Conservation (phyloP, 805 yeast species). For the Geotrichum ghanense region DNA sequence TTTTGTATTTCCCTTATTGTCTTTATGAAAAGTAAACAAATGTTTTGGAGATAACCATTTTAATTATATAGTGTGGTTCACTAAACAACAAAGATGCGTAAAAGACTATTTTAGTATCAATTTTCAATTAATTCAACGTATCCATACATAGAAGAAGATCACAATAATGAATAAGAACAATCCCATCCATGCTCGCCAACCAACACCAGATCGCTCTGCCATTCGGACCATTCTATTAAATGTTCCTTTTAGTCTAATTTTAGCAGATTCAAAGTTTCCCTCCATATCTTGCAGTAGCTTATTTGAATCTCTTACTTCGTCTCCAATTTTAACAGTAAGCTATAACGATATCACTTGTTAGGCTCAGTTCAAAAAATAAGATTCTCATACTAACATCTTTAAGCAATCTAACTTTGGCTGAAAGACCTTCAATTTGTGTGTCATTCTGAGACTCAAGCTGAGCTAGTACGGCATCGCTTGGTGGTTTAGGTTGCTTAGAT, state of each 20-base stretch:
- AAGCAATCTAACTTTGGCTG: conserved; percentile 40
- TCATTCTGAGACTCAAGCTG: conserved; percentile 59
- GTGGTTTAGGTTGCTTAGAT: conserved; percentile 21
- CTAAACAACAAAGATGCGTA: conserved; percentile 38
- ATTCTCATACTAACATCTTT: conserved; percentile 30
- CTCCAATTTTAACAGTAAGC: conserved; percentile 49
- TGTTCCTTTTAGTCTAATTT: conserved; percentile 39
- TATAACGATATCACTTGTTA: conserved; percentile 7
- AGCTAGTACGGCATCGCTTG: conserved; percentile 40
- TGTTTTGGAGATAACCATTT: not conserved
- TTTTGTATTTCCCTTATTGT: too few relatives aligned
- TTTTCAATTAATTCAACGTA: conserved; percentile 8
- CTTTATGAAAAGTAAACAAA: not conserved
- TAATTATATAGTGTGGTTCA: conserved; percentile 9
- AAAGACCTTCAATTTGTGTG: conserved; percentile 43
- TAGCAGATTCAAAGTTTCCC: conserved; percentile 36
- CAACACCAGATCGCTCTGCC: conserved; percentile 54
- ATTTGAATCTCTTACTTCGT: conserved; percentile 46
- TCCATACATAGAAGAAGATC: conserved; percentile 29
- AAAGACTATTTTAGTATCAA: not conserved
- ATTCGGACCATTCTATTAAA: conserved; percentile 47
- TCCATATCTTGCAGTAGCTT: conserved; percentile 30
- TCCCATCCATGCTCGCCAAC: conserved; percentile 50
- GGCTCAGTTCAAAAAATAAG: not conserved
- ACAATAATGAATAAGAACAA: conserved; percentile 36